Evolutionary conservation across 2,329 filamentous ascomycete species (phyloP), one percentile per base, ranked within the genome.

Genomic region (Phaeophleospora eucalypticola): DNA sequence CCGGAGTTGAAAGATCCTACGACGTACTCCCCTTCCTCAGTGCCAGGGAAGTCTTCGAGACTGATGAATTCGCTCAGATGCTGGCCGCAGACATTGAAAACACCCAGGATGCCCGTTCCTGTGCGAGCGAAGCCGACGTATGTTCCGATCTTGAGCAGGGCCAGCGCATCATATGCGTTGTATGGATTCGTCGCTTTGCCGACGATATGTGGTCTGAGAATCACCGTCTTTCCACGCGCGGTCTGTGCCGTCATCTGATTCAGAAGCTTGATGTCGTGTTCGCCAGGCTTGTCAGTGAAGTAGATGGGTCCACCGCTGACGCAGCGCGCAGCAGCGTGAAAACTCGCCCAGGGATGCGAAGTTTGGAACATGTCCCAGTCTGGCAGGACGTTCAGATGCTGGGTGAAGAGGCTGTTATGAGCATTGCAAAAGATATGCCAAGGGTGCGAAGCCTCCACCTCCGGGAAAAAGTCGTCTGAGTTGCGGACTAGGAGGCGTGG

Each of bases 361-460:
- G 82, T 84, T 59, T 86, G 82, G 60, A 86, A 86, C 82, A 86
- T 86, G 60, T 86, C 82, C 82, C 82, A 86, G 66, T 96, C 90
- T 0, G 93, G 91, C 1, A 97, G 70, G 1, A 89, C 80, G 57
- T 96, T 95, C 24, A 97, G 74, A 61, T 93, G 84, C 53, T 88
- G 83, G 2, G 86, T 90, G 12, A 97, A 73, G 0, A 97, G 74
- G 24, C 81, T 77, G 64, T 95, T 96, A 68, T 96, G 87, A 0
- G 91, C 91, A 63, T 97, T 98, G 53, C 85, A 82, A 75, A 94
- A 98, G 29, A 97, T 79, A 66, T 98, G 93, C 91, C 93, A 98
- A 0, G 90, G 81, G 52, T 98, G 93, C 4, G 86, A 89, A 0
- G 81, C 78, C 0, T 84, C 80, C 3, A 89, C 79, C 36, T 89